Conservation (phyloP, 2,329 filamentous ascomycete genomes). For the Pseudogymnoascus sp. region DNA sequence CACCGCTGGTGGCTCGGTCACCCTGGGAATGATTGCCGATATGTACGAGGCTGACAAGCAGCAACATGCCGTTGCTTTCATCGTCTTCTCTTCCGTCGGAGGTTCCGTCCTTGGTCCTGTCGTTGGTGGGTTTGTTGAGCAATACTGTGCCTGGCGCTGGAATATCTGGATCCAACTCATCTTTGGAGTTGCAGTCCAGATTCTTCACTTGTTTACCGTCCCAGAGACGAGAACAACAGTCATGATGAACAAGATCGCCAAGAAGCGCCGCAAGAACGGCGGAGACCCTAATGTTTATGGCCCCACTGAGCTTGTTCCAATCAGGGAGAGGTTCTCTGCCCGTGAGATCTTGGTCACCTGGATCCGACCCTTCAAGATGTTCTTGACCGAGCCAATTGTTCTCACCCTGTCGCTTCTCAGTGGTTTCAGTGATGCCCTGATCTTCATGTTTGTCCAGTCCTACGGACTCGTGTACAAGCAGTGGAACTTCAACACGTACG, state of each 20-base stretch:
- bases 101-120: slow-evolving; percentile 71
- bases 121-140: slow-evolving; percentile 67
- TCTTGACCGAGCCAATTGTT: slow-evolving; percentile 67
- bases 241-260: slow-evolving; percentile 72
- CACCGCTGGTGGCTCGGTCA: slow-evolving; percentile 65
- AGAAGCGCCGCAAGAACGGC: slow-evolving; percentile 58
- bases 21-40: slow-evolving; percentile 67
- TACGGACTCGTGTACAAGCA: slow-evolving; percentile 61
- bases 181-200: slow-evolving; percentile 62
- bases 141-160: slow-evolving; percentile 64
- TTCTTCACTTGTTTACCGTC: slow-evolving; percentile 59
- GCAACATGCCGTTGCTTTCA: slow-evolving; percentile 68
- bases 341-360: slow-evolving; percentile 50
- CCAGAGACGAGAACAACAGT: slow-evolving; percentile 72
- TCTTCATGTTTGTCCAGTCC: slow-evolving; percentile 71
- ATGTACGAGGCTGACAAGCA: slow-evolving; percentile 64
- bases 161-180: slow-evolving; percentile 82
- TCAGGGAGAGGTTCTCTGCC: slow-evolving; percentile 49
- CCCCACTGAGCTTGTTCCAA: slow-evolving; percentile 61
- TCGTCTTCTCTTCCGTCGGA: slow-evolving; percentile 72
- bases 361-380: slow-evolving; percentile 63
- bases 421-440: slow-evolving; percentile 66
- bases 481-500: slow-evolving; percentile 53
- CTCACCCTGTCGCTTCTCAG: slow-evolving; percentile 61
- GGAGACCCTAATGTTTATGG: slow-evolving; percentile 53